Evolutionary conservation across 225 moss, liverwort and hornwort genomes (phyloP).

Genomic region (Physcomitrellopsis africana): DNA sequence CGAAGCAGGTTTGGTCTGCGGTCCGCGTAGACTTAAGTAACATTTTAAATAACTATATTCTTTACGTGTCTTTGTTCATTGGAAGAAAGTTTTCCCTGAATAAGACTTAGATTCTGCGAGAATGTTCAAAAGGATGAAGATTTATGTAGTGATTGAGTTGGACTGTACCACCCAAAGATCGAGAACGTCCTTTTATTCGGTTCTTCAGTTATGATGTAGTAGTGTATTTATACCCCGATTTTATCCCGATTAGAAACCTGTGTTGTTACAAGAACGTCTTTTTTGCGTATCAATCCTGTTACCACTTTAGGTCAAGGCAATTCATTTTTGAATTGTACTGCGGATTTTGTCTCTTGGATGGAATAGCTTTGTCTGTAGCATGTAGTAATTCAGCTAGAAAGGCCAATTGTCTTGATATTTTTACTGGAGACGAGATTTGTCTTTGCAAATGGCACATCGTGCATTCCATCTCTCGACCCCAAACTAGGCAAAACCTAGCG

Average conservation of each 20-base stretch:
- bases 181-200: too few species aligned
- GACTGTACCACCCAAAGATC: too few species aligned
- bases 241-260: background rate
- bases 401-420: background rate
- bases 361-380: background rate
- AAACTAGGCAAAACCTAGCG: background rate
- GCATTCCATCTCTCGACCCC: background rate
- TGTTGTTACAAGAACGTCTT: background rate
- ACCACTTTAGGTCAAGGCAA: too few species aligned
- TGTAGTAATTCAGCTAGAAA: conserved; percentile 15
- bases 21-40: background rate
- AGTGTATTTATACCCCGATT: background rate
- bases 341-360: background rate
- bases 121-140: background rate
- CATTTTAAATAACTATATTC: background rate
- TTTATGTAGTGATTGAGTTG: too few species aligned
- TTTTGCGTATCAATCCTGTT: too few species aligned
- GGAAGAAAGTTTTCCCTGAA: background rate
- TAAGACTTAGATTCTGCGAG: background rate
- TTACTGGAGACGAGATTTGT: conserved; percentile 11
- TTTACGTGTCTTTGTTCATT: background rate
- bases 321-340: too few species aligned
- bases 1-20: conserved; percentile 57
- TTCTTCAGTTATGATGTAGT: background rate
- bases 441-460: background rate